Evolutionary conservation across 768 basidiomycete species (phyloP).

Genomic region (Dentipellis sp.): DNA sequence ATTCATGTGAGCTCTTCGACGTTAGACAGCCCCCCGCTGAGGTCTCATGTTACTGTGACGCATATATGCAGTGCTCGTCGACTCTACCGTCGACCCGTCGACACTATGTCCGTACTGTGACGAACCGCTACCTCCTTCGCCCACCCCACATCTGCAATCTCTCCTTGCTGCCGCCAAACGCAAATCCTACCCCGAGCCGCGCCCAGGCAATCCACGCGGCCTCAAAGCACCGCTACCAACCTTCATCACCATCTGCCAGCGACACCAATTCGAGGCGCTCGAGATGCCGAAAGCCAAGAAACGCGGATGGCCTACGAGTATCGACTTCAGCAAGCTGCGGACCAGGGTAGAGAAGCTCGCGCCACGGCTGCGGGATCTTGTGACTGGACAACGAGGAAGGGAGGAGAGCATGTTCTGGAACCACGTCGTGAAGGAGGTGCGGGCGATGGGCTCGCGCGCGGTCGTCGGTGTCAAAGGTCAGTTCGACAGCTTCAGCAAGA

Average conservation of each 20-base stretch:
- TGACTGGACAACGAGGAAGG: conserved; percentile 28
- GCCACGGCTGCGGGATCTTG: conserved; percentile 35
- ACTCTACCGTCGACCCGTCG: conserved; percentile 47
- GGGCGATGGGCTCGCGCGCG: conserved; percentile 54
- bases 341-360: conserved; percentile 46
- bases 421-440: conserved; percentile 54
- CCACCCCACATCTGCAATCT: conserved; percentile 47
- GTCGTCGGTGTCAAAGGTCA: conserved; percentile 65
- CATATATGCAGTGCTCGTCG: conserved; percentile 36
- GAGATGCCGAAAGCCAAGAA: conserved; percentile 62
- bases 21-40: background rate
- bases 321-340: conserved; percentile 52
- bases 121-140: conserved; percentile 48
- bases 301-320: conserved; percentile 69
- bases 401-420: conserved; percentile 57
- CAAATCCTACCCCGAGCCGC: conserved; percentile 52
- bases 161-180: conserved; percentile 42
- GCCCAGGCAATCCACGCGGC: conserved; percentile 62
- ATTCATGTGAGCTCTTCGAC: conserved; percentile 11
- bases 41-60: background rate
- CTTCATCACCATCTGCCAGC: conserved; percentile 64
- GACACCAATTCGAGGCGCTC: conserved; percentile 69
- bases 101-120: conserved; percentile 81
- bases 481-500: conserved; percentile 70
- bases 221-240: conserved; percentile 38